Evolutionary conservation across 2,329 filamentous ascomycete genomes (phyloP).

Genomic region (Alternaria viburni): DNA sequence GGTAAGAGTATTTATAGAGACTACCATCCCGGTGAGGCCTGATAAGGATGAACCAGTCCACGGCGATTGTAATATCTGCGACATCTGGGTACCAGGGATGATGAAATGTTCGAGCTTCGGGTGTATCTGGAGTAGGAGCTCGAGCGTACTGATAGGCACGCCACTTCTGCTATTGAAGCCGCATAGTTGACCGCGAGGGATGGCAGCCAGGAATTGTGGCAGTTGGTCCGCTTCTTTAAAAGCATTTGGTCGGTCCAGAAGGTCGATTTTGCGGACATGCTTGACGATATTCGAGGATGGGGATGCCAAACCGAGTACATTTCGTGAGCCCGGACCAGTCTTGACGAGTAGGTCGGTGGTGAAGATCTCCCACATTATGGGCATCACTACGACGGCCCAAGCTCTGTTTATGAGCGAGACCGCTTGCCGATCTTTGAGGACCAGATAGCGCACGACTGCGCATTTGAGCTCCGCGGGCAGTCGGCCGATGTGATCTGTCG

Average conservation of each 20-base stretch:
- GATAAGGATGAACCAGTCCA: background rate
- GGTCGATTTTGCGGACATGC: background rate
- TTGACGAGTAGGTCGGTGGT: accelerated
- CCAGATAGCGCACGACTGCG: background rate
- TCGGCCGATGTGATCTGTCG: background rate
- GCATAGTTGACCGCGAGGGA: background rate
- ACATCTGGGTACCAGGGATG: background rate
- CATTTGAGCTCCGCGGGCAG: background rate
- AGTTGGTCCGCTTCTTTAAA: background rate
- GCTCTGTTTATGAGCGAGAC: background rate
- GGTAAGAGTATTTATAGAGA: background rate
- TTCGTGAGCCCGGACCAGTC: background rate
- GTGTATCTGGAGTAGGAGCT: background rate
- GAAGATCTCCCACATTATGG: background rate
- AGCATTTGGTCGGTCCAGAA: background rate
- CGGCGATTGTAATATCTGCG: background rate
- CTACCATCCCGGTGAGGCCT: background rate
- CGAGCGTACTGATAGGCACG: background rate
- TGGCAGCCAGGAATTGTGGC: background rate
- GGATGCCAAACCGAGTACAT: background rate
- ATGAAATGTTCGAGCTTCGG: background rate
- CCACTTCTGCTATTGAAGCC: background rate
- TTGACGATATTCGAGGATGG: background rate
- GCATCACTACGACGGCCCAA: background rate
- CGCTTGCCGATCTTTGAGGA: background rate